Evolutionary conservation across 768 basidiomycete genomes (phyloP).

Genomic region (Lactifluus pinguis): DNA sequence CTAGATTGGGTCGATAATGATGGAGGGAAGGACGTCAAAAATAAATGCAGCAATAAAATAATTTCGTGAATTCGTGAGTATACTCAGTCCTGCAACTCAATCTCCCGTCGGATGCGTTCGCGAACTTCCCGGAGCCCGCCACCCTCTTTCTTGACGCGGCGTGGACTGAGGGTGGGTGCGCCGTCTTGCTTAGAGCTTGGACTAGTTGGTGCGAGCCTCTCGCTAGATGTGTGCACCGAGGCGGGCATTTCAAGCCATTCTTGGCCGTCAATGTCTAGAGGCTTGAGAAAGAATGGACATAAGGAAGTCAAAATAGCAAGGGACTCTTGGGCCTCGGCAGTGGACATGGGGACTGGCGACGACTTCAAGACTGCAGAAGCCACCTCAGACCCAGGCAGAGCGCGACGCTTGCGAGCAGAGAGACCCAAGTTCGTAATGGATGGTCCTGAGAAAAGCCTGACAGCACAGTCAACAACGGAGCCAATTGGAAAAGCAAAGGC

Average conservation of each 20-base stretch:
- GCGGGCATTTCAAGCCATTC: slow-evolving; percentile 57
- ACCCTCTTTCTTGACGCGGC: slow-evolving; percentile 56
- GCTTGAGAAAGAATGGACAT: slow-evolving; percentile 75
- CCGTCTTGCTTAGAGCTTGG: slow-evolving; percentile 51
- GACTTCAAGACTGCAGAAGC: slow-evolving; percentile 66
- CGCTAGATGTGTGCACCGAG: slow-evolving; percentile 17
- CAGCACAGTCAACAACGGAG: background rate
- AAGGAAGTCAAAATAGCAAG: slow-evolving; percentile 53
- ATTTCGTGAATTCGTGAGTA: slow-evolving; percentile 5
- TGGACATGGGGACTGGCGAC: slow-evolving; percentile 70
- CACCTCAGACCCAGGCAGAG: slow-evolving; percentile 60
- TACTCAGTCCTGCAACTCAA: slow-evolving; percentile 54
- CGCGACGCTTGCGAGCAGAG: slow-evolving; percentile 58
- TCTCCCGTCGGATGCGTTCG: slow-evolving; percentile 71
- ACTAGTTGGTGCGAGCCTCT: slow-evolving; percentile 33
- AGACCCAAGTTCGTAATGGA: slow-evolving; percentile 42
- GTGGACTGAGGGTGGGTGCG: slow-evolving; percentile 60
- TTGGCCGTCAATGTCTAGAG: slow-evolving; percentile 48
- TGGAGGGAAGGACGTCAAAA: background rate
- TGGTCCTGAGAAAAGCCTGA: slow-evolving; percentile 67
- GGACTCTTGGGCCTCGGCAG: slow-evolving; percentile 70
- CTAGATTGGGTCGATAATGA: background rate
- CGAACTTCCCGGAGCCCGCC: slow-evolving; percentile 73
- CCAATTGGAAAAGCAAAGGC: background rate
- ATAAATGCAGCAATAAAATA: slow-evolving; percentile 14